A percentile compares a stretch with the other conserved stretches of the same genome.
Evolutionary conservation across 2,329 filamentous ascomycete species (phyloP).

Genomic region (Hypoxylon sp.): DNA sequence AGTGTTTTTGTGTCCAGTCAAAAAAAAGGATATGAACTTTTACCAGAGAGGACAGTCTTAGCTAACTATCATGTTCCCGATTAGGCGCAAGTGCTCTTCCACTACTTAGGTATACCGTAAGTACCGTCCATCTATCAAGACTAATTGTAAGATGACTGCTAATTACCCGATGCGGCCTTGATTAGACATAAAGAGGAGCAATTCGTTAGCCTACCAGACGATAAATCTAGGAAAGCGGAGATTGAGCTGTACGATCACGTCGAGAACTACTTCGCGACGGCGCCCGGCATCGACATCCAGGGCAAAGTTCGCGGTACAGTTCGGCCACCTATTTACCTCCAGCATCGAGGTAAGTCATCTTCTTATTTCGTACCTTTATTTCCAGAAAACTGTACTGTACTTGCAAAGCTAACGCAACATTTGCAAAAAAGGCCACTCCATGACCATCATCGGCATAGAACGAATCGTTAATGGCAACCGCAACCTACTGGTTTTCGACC

Average conservation of each 20-base stretch:
- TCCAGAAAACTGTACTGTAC: not conserved
- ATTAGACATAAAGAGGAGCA: conserved; percentile 74
- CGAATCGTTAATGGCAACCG: conserved; percentile 72
- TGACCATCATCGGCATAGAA: conserved; percentile 91
- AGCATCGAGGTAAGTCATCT: conserved; percentile 75
- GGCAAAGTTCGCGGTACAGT: conserved; percentile 79
- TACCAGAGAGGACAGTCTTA: not conserved
- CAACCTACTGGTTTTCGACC: conserved; percentile 89
- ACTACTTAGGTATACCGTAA: conserved; percentile 14
- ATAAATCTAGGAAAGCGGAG: conserved; percentile 61
- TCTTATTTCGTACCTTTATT: not conserved
- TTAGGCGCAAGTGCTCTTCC: conserved; percentile 19
- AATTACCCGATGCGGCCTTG: not conserved
- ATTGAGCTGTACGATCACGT: conserved; percentile 75
- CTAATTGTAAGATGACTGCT: not conserved
- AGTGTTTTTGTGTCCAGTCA: not conserved
- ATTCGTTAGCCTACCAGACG: conserved; percentile 64
- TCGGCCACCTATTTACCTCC: conserved; percentile 89
- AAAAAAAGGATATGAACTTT: not conserved
- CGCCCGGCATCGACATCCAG: conserved; percentile 60
- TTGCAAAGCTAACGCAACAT: not conserved
- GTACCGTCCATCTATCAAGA: not conserved
- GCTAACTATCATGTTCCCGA: conserved; percentile 11
- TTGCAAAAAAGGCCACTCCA: conserved; percentile 77
- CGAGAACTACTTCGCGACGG: conserved; percentile 80